Percentiles rank a stretch among this genome's conserved stretches.
phyloP scores from a whole-genome alignment of 495 filamentous ascomycete genomes.

The Jackrogersella minutella region DNA sequence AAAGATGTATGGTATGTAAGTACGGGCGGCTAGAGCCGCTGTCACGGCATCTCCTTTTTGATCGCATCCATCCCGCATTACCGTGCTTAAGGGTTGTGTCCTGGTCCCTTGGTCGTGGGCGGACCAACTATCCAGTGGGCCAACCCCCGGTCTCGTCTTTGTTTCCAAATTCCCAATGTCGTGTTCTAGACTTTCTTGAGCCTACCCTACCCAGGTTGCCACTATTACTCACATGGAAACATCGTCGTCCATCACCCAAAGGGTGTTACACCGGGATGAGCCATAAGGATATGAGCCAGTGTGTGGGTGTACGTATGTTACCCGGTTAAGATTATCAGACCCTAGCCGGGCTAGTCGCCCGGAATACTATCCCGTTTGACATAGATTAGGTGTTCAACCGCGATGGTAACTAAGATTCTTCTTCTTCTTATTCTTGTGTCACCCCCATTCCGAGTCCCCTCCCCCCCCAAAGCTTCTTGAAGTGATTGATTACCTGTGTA shows the following conservation, averaged over 20 bases:
- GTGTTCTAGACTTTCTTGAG: constrained; percentile 27
- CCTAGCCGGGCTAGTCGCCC: constrained; percentile 30
- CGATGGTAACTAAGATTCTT: no score
- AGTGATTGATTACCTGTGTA: constrained; percentile 26
- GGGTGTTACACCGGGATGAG: no score
- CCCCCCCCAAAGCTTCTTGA: not conserved
- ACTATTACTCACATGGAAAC: constrained; percentile 14
- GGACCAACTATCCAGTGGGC: constrained; percentile 39
- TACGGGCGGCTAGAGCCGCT: constrained; percentile 34
- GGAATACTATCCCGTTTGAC: constrained; percentile 19
- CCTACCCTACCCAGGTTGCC: constrained; percentile 17
- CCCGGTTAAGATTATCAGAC: constrained; percentile 16
- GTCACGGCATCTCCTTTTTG: constrained; percentile 32
- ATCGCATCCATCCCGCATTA: constrained; percentile 32
- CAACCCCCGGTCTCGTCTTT: constrained; percentile 36
- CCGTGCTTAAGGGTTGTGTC: constrained; percentile 14
- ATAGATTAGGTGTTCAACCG: constrained; percentile 28
- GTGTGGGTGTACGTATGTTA: not conserved
- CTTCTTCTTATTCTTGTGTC: constrained; percentile 20
- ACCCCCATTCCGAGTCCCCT: constrained; percentile 8
- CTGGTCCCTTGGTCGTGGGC: constrained; percentile 30
- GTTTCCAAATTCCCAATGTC: constrained; percentile 36
- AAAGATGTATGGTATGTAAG: constrained; percentile 12
- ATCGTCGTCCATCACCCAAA: constrained; percentile 6
- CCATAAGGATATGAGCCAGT: not conserved